A percentile compares a stretch with the other conserved stretches of the same genome.
Conservation (phyloP, 495 filamentous ascomycete species). For the Lasiosphaeria ovina region DNA sequence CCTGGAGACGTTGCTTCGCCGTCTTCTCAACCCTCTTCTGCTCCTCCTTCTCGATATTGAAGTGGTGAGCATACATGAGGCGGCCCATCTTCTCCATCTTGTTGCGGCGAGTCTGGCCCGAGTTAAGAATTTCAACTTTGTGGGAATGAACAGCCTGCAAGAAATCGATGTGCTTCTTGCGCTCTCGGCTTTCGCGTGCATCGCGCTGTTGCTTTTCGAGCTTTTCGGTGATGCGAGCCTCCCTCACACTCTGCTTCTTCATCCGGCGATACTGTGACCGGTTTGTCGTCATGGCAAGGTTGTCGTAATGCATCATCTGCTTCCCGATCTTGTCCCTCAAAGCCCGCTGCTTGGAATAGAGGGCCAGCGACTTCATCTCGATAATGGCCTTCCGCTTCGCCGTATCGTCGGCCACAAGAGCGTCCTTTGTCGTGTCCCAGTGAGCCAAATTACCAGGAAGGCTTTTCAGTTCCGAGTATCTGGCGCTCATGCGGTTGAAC, state of each 20-base stretch:
- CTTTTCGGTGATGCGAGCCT: slow-evolving; percentile 96
- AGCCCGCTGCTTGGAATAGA: slow-evolving; percentile 80
- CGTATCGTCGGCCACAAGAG: slow-evolving; percentile 70
- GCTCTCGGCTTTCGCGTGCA: slow-evolving; percentile 87
- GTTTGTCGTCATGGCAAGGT: slow-evolving; percentile 92
- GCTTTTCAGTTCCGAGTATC: slow-evolving; percentile 77
- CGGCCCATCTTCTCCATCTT: slow-evolving; percentile 83
- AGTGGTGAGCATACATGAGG: slow-evolving; percentile 82
- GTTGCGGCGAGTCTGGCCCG: slow-evolving; percentile 39
- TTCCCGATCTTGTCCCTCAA: slow-evolving; percentile 81
- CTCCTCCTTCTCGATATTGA: slow-evolving; percentile 97
- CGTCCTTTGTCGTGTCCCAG: slow-evolving; percentile 76
- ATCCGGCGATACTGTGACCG: slow-evolving; percentile 82
- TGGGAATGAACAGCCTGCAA: slow-evolving; percentile 66
- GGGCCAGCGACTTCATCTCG: slow-evolving; percentile 81
- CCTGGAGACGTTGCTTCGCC: slow-evolving; percentile 98
- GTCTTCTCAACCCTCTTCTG: slow-evolving; percentile 95
- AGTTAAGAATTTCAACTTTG: slow-evolving; percentile 43
- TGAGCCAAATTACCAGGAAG: slow-evolving; percentile 77
- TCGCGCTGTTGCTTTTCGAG: slow-evolving; percentile 98
- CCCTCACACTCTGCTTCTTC: slow-evolving; percentile 95
- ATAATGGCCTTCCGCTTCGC: slow-evolving; percentile 87
- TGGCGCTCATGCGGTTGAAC: slow-evolving; percentile 82
- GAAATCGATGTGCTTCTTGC: slow-evolving; percentile 93
- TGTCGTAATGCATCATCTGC: slow-evolving; percentile 89